Percentiles rank a stretch among this genome's conserved stretches.
phyloP scores from a whole-genome alignment of 371 early-diverging fungal species.

The Gilbertella persicaria region DNA sequence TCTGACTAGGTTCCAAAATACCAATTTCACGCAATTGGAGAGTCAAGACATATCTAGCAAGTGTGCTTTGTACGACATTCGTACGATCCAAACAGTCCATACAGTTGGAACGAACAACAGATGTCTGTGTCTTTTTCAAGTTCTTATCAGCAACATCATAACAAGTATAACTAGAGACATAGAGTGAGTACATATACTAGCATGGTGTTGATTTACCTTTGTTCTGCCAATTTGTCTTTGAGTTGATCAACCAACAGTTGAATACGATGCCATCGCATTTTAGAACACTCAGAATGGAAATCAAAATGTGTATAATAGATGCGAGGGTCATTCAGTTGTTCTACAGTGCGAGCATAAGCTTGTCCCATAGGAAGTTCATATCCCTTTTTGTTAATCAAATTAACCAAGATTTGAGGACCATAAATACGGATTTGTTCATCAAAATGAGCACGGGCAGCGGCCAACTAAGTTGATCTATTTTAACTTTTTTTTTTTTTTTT shows the following conservation, averaged over 20 bases:
- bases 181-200: slow-evolving; percentile 9
- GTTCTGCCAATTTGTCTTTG: slow-evolving; percentile 62
- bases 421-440: slow-evolving; percentile 69
- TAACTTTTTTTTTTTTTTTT: too few species aligned
- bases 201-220: slow-evolving; percentile 48
- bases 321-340: slow-evolving; percentile 60
- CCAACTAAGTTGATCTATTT: slow-evolving; percentile 13
- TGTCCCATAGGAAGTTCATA: slow-evolving; percentile 86
- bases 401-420: slow-evolving; percentile 82
- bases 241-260: slow-evolving; percentile 73
- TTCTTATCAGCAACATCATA: slow-evolving; percentile 3
- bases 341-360: slow-evolving; percentile 71
- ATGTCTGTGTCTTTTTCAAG: slow-evolving; percentile 64
- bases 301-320: slow-evolving; percentile 90
- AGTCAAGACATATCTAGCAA: slow-evolving; percentile 74
- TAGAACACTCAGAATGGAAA: slow-evolving; percentile 94
- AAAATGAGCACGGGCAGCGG: slow-evolving; percentile 74
- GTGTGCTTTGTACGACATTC: slow-evolving; percentile 95
- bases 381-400: slow-evolving; percentile 88
- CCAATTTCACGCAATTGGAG: slow-evolving; percentile 67
- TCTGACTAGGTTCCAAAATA: slow-evolving; percentile 61
- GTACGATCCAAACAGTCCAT: slow-evolving; percentile 99
- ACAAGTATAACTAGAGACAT: slow-evolving; percentile 21
- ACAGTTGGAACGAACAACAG: slow-evolving; percentile 97
- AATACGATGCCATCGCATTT: slow-evolving; percentile 88